These are phyloP conservation scores for Colletotrichum australisinense DNA, from an alignment of 2,329 filamentous ascomycete genomes.

Conservation along the genomic window DNA sequence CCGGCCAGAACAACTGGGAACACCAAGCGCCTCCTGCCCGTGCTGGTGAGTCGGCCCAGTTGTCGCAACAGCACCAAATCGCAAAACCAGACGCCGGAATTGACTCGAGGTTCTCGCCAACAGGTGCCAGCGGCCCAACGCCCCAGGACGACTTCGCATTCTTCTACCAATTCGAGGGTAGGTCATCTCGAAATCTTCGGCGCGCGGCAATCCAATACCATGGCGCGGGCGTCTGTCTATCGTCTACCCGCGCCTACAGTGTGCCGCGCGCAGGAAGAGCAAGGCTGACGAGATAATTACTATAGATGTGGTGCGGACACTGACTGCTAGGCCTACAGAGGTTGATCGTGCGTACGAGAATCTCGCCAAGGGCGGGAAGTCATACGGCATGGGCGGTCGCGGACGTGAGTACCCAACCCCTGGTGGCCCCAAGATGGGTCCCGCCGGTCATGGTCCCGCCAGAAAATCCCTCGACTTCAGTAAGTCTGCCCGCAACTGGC, in stretches of 20 bases:
- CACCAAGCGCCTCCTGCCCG: conserved; percentile 57
- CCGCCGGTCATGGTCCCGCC: conserved; percentile 41
- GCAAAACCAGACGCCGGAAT: conserved; percentile 27
- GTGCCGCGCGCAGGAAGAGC: conserved; percentile 23
- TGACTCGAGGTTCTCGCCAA: conserved; percentile 37
- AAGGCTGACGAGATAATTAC: conserved; percentile 25
- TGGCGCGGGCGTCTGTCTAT: not conserved
- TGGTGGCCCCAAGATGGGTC: conserved; percentile 50
- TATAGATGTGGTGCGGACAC: conserved; percentile 37
- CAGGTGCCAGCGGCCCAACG: conserved; percentile 81
- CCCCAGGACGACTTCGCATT: conserved; percentile 85
- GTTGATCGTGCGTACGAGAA: conserved; percentile 97
- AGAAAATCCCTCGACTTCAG: conserved; percentile 43
- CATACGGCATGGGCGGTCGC: conserved; percentile 76
- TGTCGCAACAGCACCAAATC: conserved; percentile 28
- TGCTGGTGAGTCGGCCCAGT: conserved; percentile 42
- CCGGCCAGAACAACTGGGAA: conserved; percentile 57
- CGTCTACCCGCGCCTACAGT: not conserved
- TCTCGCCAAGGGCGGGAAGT: conserved; percentile 95
- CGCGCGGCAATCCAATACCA: conserved; percentile 6
- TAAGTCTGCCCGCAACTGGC: conserved; percentile 39
- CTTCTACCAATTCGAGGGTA: conserved; percentile 90
- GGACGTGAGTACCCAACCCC: conserved; percentile 83
- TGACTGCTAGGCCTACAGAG: conserved; percentile 67
- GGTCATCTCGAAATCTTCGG: conserved; percentile 50